Evolutionary conservation across 1,139 yeast species (phyloP), one percentile per base, ranked within the genome.

Genomic region (Diutina scorzettiae): DNA sequence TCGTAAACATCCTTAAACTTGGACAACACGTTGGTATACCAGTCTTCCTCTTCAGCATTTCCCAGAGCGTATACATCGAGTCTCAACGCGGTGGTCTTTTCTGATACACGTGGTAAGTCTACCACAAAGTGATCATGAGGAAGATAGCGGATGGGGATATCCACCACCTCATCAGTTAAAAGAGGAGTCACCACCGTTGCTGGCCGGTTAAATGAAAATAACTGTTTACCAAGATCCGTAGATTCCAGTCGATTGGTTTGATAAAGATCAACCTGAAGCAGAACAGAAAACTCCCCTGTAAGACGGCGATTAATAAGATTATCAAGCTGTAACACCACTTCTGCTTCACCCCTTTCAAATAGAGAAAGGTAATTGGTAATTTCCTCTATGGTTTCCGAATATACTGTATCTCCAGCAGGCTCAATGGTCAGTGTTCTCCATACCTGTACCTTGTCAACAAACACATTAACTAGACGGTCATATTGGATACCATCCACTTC

Each of bases 371-470:
- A 84, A 24, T 62, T 60, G 4, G 89, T 69, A 2, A 83, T 73
- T 53, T 86, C 95, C 54, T 82, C 84, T 27, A 67, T 61, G 42
- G 70, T 63, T 12, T 61, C 55, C 14, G 81, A 73, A 51, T 64
- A 68, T 3, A 73, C 68, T 3, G 59, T 50, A 21, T 52, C 53
- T 43, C 73, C 68, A 47, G 76, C 74, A 0, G 95, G 95, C 58
- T 85, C 95, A 17, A 84, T 78, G 2, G 95, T 85, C 2, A 91
- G 79, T 0, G 93, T 78, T 57, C 95, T 69, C 95, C 95, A 85
- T 29, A 85, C 59, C 50, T 83, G 84, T 14, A 71, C 68, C 20
- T 79, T 84, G 43, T 73, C 73, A 23, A 85, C 57, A 52, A 72
- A 81, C 23, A 85, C 58, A 53, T 83, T 85, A 12, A 81, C 83